These are phyloP conservation scores for Vairimorpha apis DNA, from an alignment of 371 early-diverging fungal species.

Conservation along the genomic window DNA sequence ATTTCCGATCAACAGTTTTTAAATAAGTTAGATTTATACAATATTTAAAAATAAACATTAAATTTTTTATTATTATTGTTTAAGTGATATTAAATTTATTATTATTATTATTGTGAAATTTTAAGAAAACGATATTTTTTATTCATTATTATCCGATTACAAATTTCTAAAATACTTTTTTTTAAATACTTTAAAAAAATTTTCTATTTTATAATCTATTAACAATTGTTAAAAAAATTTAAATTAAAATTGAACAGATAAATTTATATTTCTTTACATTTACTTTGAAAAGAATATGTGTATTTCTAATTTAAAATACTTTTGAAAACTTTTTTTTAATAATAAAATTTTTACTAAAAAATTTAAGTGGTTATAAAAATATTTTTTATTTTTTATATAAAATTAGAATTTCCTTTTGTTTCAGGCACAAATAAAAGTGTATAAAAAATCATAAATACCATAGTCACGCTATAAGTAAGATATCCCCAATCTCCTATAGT, in stretches of 20 bases:
- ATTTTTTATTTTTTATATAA: background rate
- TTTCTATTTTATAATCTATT: background rate
- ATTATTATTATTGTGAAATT: too few species aligned
- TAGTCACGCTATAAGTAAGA: background rate
- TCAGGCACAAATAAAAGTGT: background rate
- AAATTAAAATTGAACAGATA: background rate
- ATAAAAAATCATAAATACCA: constrained; percentile 1
- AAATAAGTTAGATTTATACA: too few species aligned
- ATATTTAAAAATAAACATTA: too few species aligned
- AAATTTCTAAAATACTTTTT: too few species aligned
- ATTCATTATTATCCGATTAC: too few species aligned
- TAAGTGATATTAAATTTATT: too few species aligned
- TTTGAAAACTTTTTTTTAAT: background rate
- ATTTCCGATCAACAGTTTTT: too few species aligned
- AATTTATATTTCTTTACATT: background rate
- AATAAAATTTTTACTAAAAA: background rate
- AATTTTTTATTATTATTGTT: too few species aligned
- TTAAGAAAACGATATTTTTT: too few species aligned
- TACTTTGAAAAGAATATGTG: background rate
- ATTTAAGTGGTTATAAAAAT: background rate
- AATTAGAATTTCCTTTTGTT: constrained; percentile 8
- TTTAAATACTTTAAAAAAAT: too few species aligned
- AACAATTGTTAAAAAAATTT: background rate
- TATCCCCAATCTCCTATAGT: background rate
- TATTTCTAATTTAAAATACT: background rate